phyloP scores from a whole-genome alignment of 2,329 filamentous ascomycete species.

The Anthostomella pinea region DNA sequence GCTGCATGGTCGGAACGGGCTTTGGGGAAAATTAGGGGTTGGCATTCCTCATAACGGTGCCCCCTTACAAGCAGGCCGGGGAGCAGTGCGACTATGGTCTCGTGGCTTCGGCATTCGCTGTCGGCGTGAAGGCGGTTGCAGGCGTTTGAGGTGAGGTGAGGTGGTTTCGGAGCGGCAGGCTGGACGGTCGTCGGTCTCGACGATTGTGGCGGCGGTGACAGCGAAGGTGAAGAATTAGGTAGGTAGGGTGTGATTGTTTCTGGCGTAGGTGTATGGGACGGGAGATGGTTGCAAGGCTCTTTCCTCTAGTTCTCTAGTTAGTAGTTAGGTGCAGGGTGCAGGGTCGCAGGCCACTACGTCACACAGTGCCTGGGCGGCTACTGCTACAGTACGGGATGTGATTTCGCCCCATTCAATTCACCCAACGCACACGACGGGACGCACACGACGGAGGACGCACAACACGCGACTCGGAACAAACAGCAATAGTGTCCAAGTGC shows the following conservation, averaged over 20 bases:
- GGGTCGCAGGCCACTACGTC: slow-evolving; percentile 19
- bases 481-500: too few species aligned
- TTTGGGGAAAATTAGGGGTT: slow-evolving; percentile 25
- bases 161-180: too few species aligned
- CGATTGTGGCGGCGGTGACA: not conserved
- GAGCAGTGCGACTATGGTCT: slow-evolving; percentile 26
- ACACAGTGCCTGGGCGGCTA: slow-evolving; percentile 11
- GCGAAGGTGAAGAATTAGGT: slow-evolving; percentile 4
- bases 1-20: slow-evolving; percentile 24
- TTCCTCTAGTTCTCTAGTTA: too few species aligned
- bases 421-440: too few species aligned
- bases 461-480: too few species aligned
- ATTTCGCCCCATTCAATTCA: too few species aligned
- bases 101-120: slow-evolving; percentile 31
- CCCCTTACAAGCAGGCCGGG: slow-evolving; percentile 27
- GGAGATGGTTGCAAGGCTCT: slow-evolving; percentile 10
- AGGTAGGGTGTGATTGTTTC: slow-evolving; percentile 5
- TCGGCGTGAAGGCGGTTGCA: not conserved
- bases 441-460: too few species aligned
- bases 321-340: slow-evolving; percentile 16
- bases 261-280: slow-evolving; percentile 6
- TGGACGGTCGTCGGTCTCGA: too few species aligned
- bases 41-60: slow-evolving; percentile 32
- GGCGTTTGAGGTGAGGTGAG: too few species aligned
- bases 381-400: too few species aligned